phyloP scores from a whole-genome alignment of 495 filamentous ascomycete genomes.

The Aspergillus hancockii region DNA sequence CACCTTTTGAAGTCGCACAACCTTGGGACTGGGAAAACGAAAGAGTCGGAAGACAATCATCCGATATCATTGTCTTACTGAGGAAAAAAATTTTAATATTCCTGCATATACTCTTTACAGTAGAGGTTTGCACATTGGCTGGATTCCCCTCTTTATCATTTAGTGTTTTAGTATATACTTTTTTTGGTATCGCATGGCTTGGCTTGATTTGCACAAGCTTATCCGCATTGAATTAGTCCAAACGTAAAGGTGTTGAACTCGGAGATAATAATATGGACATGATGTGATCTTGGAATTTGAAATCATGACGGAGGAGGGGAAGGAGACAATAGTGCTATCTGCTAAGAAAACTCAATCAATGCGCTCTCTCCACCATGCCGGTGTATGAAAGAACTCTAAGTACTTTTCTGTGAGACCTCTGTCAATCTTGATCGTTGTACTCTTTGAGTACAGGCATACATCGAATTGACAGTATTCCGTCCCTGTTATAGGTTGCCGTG shows the following conservation, averaged over 20 bases:
- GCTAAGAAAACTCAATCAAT: conserved; percentile 5
- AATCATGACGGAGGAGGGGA: background rate
- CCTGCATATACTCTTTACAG: too few relatives aligned
- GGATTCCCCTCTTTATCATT: too few relatives aligned
- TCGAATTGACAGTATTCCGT: background rate
- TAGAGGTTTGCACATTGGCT: too few relatives aligned
- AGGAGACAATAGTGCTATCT: background rate
- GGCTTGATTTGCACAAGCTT: background rate
- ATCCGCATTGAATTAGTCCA: background rate
- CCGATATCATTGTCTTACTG: conserved; percentile 12
- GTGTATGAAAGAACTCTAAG: background rate
- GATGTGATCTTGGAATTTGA: background rate
- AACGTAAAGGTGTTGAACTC: background rate
- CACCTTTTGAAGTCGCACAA: background rate
- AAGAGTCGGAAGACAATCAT: conserved; percentile 23
- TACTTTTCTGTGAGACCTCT: background rate
- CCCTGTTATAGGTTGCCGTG: background rate
- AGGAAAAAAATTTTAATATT: too few relatives aligned
- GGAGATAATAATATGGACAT: background rate
- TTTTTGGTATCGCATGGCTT: background rate
- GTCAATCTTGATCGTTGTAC: background rate
- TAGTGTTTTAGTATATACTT: background rate
- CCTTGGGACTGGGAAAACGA: background rate
- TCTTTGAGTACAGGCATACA: too few relatives aligned
- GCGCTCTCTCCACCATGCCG: background rate